phyloP scores from a whole-genome alignment of 257 asterid species.

The Nicotiana undulata region DNA sequence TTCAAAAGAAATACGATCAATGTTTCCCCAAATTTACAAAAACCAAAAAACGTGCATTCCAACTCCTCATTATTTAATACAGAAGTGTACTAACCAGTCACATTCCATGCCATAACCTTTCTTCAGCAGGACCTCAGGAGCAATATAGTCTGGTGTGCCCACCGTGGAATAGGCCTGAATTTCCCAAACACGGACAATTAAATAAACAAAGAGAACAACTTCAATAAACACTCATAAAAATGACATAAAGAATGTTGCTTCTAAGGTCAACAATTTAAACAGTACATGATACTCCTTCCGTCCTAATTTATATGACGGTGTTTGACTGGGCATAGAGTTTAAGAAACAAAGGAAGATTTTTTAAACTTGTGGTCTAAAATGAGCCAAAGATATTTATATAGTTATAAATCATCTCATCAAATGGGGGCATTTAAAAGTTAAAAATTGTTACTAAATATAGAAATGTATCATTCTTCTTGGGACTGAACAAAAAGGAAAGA shows the following conservation, averaged over 20 bases:
- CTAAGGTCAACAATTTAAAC: not conserved
- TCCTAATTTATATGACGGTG: too few relatives aligned
- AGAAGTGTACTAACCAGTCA: conserved; percentile 22
- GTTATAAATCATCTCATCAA: too few relatives aligned
- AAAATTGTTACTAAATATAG: too few relatives aligned
- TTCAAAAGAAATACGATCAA: not conserved
- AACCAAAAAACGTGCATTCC: not conserved
- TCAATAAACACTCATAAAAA: not conserved
- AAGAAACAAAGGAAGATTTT: too few relatives aligned
- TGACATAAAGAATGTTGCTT: not conserved
- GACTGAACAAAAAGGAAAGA: too few relatives aligned
- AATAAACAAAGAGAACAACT: not conserved
- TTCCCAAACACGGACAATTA: not conserved
- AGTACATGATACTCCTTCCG: not conserved
- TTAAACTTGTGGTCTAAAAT: too few relatives aligned
- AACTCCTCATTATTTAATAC: not conserved
- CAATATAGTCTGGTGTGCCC: conserved; percentile 28
- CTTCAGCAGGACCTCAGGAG: conserved; percentile 26
- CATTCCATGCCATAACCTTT: conserved; percentile 29
- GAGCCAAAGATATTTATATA: too few relatives aligned
- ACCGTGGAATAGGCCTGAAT: conserved; percentile 26
- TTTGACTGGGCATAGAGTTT: too few relatives aligned
- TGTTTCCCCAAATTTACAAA: not conserved
- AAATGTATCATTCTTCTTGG: too few relatives aligned
- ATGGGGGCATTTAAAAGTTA: too few relatives aligned